These are phyloP conservation scores for Tulasnella sp. DNA, from an alignment of 768 basidiomycete genomes.

Conservation along the genomic window DNA sequence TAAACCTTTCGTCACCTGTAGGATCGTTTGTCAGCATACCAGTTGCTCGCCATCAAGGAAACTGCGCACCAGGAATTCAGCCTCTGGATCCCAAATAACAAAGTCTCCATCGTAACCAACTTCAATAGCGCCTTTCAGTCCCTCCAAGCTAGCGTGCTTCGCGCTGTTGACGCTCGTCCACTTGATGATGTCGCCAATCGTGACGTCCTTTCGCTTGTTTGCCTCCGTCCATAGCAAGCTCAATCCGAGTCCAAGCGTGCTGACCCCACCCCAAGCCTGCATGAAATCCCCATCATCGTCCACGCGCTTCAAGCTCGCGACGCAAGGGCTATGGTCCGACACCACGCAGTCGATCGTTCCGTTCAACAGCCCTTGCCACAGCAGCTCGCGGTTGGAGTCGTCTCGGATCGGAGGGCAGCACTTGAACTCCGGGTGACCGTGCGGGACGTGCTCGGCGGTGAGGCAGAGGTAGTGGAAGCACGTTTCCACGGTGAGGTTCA, in stretches of 20 bases:
- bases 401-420: conserved; percentile 92
- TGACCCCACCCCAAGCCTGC: conserved; percentile 91
- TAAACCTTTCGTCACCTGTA: conserved; percentile 57
- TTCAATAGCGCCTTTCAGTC: conserved; percentile 57
- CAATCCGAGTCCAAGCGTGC: conserved; percentile 79
- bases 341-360: conserved; percentile 88
- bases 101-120: conserved; percentile 80
- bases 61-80: conserved; percentile 21
- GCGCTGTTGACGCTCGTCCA: conserved; percentile 73
- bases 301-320: conserved; percentile 62
- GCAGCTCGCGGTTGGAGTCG: conserved; percentile 50
- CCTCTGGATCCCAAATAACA: conserved; percentile 64
- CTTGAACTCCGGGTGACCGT: conserved; percentile 77
- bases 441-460: conserved; percentile 56
- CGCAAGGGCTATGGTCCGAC: conserved; percentile 92
- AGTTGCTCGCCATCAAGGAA: conserved; percentile 4
- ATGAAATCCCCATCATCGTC: conserved; percentile 61
- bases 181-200: conserved; percentile 49
- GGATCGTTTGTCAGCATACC: neutral
- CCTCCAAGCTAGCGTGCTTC: conserved; percentile 59
- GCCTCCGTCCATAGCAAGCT: conserved; percentile 86
- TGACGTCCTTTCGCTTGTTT: conserved; percentile 31
- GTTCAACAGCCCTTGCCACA: conserved; percentile 74
- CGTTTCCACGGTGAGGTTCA: conserved; percentile 81
- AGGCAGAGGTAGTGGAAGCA: conserved; percentile 95